These are phyloP conservation scores for Alternaria postmessia DNA, from an alignment of 2,329 filamentous ascomycete species.

Conservation along the genomic window DNA sequence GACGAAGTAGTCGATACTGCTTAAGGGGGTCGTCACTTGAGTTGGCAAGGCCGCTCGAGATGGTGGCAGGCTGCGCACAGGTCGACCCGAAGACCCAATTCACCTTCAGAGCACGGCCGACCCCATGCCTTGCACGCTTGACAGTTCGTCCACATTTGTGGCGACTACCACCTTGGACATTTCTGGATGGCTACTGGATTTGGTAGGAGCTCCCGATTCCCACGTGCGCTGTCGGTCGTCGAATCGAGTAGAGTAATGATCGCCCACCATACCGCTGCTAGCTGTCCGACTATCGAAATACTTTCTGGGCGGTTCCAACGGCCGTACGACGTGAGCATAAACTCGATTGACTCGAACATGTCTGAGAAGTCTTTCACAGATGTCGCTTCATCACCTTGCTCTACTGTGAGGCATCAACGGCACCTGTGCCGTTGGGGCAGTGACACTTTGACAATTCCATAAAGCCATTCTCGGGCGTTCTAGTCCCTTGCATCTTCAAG, in stretches of 20 bases:
- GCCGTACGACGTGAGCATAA: neutral
- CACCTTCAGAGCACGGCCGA: slow-evolving; percentile 10
- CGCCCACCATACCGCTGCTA: slow-evolving; percentile 1
- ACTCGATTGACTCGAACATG: no score
- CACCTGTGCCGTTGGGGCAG: neutral
- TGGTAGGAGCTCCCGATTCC: slow-evolving; percentile 21
- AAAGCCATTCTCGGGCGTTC: neutral
- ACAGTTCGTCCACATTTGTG: slow-evolving; percentile 16
- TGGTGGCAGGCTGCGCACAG: slow-evolving; percentile 12
- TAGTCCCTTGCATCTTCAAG: neutral
- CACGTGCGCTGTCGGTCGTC: slow-evolving; percentile 13
- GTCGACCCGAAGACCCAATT: slow-evolving; percentile 7
- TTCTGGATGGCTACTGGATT: slow-evolving; percentile 31
- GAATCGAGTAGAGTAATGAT: slow-evolving; percentile 10
- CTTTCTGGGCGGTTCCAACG: neutral
- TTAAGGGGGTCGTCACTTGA: neutral
- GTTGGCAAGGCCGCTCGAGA: neutral
- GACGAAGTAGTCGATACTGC: neutral
- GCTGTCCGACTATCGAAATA: neutral
- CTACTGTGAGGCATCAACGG: neutral
- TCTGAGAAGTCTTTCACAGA: neutral
- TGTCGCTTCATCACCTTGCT: neutral
- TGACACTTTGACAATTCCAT: neutral
- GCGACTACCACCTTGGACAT: slow-evolving; percentile 25
- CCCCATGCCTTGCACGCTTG: slow-evolving; percentile 14